These are phyloP conservation scores for Tetragonia tetragonoides DNA, from an alignment of 148 eudicot species.

Conservation along the genomic window DNA sequence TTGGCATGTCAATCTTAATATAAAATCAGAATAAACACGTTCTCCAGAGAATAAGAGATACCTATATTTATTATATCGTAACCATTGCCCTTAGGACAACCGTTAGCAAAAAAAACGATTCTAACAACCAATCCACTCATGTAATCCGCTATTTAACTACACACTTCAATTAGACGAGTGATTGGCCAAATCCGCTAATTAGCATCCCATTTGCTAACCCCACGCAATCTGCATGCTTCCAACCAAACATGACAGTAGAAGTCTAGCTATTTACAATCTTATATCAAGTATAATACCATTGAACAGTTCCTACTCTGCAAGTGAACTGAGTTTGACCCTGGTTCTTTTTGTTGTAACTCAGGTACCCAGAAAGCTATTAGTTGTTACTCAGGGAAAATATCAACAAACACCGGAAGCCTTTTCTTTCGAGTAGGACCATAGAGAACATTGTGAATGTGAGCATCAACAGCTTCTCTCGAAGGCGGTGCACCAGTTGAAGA, in stretches of 20 bases:
- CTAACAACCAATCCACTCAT: too few species aligned
- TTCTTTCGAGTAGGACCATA: conserved; percentile 36
- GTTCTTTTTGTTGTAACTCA: neutral
- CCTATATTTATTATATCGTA: too few species aligned
- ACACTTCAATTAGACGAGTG: too few species aligned
- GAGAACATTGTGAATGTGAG: conserved; percentile 38
- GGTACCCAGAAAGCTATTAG: neutral
- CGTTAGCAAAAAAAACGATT: too few species aligned
- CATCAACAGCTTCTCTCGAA: conserved; percentile 43
- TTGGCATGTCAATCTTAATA: too few species aligned
- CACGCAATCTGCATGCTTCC: too few species aligned
- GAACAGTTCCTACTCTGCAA: neutral
- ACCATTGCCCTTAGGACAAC: too few species aligned
- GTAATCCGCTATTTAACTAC: too few species aligned
- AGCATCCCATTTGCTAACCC: too few species aligned
- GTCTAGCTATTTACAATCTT: neutral
- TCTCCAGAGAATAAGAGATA: too few species aligned
- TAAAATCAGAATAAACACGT: too few species aligned
- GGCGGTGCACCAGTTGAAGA: conserved; percentile 25
- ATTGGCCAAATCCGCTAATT: too few species aligned
- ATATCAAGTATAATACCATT: neutral
- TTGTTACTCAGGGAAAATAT: conserved; percentile 42
- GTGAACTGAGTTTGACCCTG: neutral
- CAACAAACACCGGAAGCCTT: conserved; percentile 55
- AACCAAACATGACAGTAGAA: neutral